phyloP scores from a whole-genome alignment of 1,284 basidiomycete genomes.

The Ceratobasidium sp. region DNA sequence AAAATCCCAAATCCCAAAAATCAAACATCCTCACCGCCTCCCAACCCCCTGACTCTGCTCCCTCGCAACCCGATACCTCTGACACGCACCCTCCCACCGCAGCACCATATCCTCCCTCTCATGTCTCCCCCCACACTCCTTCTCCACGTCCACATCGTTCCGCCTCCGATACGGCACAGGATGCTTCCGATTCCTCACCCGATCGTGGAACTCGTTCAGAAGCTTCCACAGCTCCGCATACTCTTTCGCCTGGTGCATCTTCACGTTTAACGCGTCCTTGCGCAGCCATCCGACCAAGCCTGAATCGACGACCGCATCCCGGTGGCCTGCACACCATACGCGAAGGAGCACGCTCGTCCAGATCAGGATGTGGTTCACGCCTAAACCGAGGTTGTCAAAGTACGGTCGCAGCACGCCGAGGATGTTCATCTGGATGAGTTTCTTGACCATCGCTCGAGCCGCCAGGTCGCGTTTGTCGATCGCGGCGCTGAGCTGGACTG shows the following conservation, averaged over 20 bases:
- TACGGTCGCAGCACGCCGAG: conserved; percentile 37
- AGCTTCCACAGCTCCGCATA: conserved; percentile 33
- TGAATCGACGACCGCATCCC: conserved; percentile 35
- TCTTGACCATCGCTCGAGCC: conserved; percentile 14
- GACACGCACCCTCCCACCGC: conserved; percentile 38
- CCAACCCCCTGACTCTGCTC: neutral
- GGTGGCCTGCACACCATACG: conserved; percentile 31
- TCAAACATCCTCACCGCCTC: neutral
- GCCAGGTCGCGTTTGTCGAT: conserved; percentile 14
- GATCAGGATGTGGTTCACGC: conserved; percentile 35
- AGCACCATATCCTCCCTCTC: conserved; percentile 29
- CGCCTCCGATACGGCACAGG: neutral
- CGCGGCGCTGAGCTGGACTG: conserved; percentile 26
- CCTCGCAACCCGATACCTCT: conserved; percentile 27
- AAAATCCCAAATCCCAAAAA: neutral
- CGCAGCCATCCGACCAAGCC: conserved; percentile 32
- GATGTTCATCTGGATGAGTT: conserved; percentile 15
- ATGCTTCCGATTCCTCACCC: conserved; percentile 35
- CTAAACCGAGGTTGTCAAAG: conserved; percentile 44
- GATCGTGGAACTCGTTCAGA: conserved; percentile 44
- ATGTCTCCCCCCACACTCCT: conserved; percentile 9
- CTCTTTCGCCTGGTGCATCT: conserved; percentile 44
- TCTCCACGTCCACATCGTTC: neutral
- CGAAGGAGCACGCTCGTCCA: conserved; percentile 38
- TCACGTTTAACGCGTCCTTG: conserved; percentile 26